These are phyloP conservation scores for Angomonas ambiguus DNA, from an alignment of 208 protist species.

Conservation along the genomic window DNA sequence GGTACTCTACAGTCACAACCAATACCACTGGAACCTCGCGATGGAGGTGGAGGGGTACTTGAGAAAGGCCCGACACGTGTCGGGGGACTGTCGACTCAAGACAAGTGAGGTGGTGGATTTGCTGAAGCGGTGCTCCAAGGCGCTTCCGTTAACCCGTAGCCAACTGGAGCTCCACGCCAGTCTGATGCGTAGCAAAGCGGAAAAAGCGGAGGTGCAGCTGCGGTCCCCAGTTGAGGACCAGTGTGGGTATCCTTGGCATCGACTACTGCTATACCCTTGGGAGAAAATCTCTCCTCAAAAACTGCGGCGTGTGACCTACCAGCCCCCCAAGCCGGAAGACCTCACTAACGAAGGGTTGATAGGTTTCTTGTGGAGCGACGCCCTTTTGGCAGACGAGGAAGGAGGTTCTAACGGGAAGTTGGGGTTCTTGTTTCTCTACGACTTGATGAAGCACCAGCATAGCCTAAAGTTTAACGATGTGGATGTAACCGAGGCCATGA, in stretches of 20 bases:
- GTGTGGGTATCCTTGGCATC: constrained; percentile 64
- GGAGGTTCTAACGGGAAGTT: constrained; percentile 61
- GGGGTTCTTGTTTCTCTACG: constrained; percentile 88
- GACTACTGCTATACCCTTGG: constrained; percentile 44
- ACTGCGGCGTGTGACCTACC: constrained; percentile 47
- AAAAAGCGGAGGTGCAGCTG: constrained; percentile 16
- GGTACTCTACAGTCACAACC: constrained; percentile 69
- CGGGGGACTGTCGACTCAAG: constrained; percentile 58
- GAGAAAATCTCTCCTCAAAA: constrained; percentile 43
- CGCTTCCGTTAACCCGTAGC: constrained; percentile 37
- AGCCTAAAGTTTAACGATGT: constrained; percentile 19
- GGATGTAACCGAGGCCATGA: constrained; percentile 31
- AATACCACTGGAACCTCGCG: constrained; percentile 60
- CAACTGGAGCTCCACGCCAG: constrained; percentile 53
- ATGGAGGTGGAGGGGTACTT: constrained; percentile 80
- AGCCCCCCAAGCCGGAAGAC: constrained; percentile 9
- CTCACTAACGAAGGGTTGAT: constrained; percentile 43
- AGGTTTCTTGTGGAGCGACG: constrained; percentile 58
- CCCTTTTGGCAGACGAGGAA: constrained; percentile 72
- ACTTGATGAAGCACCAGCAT: constrained; percentile 30
- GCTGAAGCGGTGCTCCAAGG: constrained; percentile 47
- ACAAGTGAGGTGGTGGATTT: constrained; percentile 50
- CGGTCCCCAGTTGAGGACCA: constrained; percentile 32
- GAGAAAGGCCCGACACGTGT: constrained; percentile 77
- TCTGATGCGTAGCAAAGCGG: constrained; percentile 10